phyloP scores from a whole-genome alignment of 2,329 filamentous ascomycete genomes.

The Trichoderma sp. region DNA sequence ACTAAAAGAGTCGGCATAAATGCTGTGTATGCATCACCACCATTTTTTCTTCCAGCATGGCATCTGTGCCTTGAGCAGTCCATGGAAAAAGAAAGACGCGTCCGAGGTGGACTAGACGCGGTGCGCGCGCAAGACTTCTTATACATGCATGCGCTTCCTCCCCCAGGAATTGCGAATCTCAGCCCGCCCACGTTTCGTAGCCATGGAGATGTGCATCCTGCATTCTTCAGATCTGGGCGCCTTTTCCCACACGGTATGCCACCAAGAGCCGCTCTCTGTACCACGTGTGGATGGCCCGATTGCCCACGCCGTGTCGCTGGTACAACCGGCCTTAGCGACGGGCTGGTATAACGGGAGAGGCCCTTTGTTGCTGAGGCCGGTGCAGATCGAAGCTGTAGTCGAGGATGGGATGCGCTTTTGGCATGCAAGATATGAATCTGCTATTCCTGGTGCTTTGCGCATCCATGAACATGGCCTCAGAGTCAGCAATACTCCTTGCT shows the following conservation, averaged over 20 bases:
- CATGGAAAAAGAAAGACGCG: neutral
- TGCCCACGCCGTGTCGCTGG: neutral
- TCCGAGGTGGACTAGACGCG: neutral
- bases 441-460: neutral
- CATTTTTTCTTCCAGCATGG: neutral
- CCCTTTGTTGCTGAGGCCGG: neutral
- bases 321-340: neutral
- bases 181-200: neutral
- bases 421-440: neutral
- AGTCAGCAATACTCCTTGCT: neutral
- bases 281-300: conserved; percentile 23
- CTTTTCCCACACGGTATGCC: neutral
- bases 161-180: neutral
- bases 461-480: neutral
- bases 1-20: neutral
- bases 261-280: neutral
- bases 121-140: neutral
- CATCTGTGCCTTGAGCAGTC: neutral
- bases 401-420: neutral
- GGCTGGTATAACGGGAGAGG: neutral
- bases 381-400: neutral
- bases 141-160: neutral
- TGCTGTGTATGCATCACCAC: neutral
- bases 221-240: neutral
- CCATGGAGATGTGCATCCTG: conserved; percentile 7